Conservation (phyloP, 1,284 basidiomycete genomes). For the Apiotrichum brassicae region DNA sequence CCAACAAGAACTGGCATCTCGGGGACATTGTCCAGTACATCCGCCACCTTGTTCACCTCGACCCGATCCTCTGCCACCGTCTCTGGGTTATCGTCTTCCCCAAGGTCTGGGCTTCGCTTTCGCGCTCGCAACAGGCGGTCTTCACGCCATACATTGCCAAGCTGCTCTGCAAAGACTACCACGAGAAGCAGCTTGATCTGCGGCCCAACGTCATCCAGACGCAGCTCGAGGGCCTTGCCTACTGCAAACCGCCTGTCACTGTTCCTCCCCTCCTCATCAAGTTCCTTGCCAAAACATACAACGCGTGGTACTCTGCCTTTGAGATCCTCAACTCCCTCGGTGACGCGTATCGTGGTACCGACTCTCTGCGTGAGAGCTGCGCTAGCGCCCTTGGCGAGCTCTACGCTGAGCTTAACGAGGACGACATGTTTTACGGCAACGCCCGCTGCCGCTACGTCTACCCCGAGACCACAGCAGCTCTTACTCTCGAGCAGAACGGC, state of each 20-base stretch:
- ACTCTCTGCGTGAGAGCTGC: conserved; percentile 75
- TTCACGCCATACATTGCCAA: conserved; percentile 85
- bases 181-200: conserved; percentile 77
- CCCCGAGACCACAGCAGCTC: conserved; percentile 82
- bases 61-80: conserved; percentile 69
- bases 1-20: conserved; percentile 35
- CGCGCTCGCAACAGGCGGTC: conserved; percentile 80
- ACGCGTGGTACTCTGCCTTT: conserved; percentile 86
- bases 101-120: conserved; percentile 79
- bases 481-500: conserved; percentile 94
- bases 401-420: conserved; percentile 91
- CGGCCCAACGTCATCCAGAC: conserved; percentile 96
- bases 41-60: conserved; percentile 76
- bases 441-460: conserved; percentile 87
- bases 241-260: conserved; percentile 77
- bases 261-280: conserved; percentile 94
- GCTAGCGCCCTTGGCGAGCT: conserved; percentile 90
- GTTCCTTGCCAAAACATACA: conserved; percentile 92
- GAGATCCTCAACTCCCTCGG: conserved; percentile 76
- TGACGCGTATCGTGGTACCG: conserved; percentile 71
- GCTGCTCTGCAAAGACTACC: conserved; percentile 88
- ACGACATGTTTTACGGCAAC: conserved; percentile 95
- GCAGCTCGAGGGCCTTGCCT: conserved; percentile 73
- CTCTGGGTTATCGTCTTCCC: conserved; percentile 89
- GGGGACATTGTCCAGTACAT: conserved; percentile 66